Percentiles rank a stretch among this genome's conserved stretches.
These are phyloP conservation scores for Mycena chlorophos DNA, from an alignment of 768 basidiomycete species.

Conservation along the genomic window DNA sequence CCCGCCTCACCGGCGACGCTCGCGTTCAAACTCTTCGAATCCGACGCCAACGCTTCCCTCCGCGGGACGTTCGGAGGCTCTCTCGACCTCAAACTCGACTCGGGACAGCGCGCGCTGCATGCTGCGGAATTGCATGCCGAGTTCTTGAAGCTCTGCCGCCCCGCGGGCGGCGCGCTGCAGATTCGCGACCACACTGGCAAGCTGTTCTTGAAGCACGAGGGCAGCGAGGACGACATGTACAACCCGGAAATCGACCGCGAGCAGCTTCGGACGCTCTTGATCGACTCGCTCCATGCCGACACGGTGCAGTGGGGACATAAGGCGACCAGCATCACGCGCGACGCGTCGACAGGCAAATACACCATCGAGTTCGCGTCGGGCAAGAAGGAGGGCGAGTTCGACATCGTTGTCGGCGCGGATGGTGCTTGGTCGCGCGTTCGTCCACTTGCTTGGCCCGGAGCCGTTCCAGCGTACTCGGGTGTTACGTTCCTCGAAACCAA, in stretches of 20 bases:
- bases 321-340: neutral
- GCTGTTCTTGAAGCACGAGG: neutral
- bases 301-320: conserved; percentile 3
- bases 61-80: conserved; percentile 15
- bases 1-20: neutral
- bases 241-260: conserved; percentile 10
- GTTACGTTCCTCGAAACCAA: conserved; percentile 8
- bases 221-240: neutral
- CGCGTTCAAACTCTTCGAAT: conserved; percentile 17
- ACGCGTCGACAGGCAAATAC: neutral
- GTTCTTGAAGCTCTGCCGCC: conserved; percentile 18
- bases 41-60: conserved; percentile 10
- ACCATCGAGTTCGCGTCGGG: conserved; percentile 27
- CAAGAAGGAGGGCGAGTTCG: conserved; percentile 28
- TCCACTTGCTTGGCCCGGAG: conserved; percentile 23
- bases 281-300: conserved; percentile 18
- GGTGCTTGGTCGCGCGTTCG: neutral
- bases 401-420: neutral
- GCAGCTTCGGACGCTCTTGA: conserved; percentile 16
- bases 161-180: neutral
- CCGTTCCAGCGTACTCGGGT: conserved; percentile 29
- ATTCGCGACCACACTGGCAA: neutral
- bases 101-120: conserved; percentile 18
- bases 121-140: conserved; percentile 20
- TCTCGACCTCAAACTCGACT: conserved; percentile 19